Conservation (phyloP, 164 flowering plant genomes). For the Chimonanthus praecox region DNA sequence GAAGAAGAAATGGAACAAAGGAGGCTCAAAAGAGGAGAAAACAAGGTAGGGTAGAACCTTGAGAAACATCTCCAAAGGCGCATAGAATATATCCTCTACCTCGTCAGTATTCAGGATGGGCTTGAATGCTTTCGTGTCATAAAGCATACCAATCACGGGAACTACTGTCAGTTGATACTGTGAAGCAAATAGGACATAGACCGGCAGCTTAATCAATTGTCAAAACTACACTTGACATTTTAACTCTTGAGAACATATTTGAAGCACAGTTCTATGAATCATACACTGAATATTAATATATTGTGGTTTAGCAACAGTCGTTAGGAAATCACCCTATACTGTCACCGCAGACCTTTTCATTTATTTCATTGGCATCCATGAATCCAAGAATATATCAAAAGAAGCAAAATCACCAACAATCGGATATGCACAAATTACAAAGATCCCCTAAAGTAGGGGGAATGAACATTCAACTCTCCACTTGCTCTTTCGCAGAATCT, state of each 20-base stretch:
- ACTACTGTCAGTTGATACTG: constrained; percentile 70
- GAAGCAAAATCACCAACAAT: no score
- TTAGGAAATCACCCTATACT: no score
- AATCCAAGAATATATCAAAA: no score
- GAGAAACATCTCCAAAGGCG: constrained; percentile 94
- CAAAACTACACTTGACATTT: neutral
- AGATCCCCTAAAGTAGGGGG: no score
- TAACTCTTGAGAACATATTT: neutral
- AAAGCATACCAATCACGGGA: constrained; percentile 81
- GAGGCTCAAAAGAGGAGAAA: neutral
- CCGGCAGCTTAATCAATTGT: neutral
- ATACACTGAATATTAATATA: no score
- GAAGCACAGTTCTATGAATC: no score
- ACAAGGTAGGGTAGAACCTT: constrained; percentile 40
- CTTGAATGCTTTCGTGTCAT: constrained; percentile 49
- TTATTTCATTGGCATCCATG: no score
- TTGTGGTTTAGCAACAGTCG: no score
- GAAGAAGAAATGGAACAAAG: neutral
- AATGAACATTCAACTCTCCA: no score
- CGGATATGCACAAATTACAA: no score
- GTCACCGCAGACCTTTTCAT: no score
- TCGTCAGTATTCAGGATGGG: constrained; percentile 66
- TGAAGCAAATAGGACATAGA: constrained; percentile 16
- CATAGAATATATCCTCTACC: constrained; percentile 81
- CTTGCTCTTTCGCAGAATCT: no score